Evolutionary conservation across 768 basidiomycete genomes (phyloP), one percentile per base, ranked within the genome.

Genomic region (Coprinopsis strossmayeri): DNA sequence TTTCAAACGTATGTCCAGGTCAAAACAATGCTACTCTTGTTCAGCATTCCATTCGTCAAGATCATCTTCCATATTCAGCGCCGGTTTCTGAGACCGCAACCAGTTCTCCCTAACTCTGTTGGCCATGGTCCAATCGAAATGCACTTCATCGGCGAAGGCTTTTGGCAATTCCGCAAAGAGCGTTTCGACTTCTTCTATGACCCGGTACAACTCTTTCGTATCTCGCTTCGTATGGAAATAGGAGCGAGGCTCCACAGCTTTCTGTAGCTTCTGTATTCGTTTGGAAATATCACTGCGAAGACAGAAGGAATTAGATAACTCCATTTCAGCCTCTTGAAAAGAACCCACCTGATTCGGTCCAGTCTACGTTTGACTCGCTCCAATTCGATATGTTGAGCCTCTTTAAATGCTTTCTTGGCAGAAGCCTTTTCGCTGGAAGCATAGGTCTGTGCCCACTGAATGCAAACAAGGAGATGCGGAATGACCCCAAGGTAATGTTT

Each of bases 391-490:
- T 21, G 24, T 11, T 13, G 9, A 12, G 23, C 25, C 13, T n/a
- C 12, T 27, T 17, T n/a, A 9, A 38, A 24, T 2, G 24, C 37
- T 13, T 17, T 9, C 37, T 39, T 39, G 24, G 24, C 38, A 18
- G 18, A 27, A 23, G 7, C 21, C 48, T 49, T 49, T 15, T 37
- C 37, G 2, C 25, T 28, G 13, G 23, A 23, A 5, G 23, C 48
- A 28, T 41, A 49, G 3, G 38, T 7, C 3, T 41, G 12, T 24
- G 41, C 30, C 20, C 7, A 25, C 21, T 49, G 21, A 3, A 42
- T 21, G 27, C 37, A 40, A 10, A 21, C 26, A 37, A 49, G 32
- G 11, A 49, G 39, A 37, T 49, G 48, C 3, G 48, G 48, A 10
- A 49, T 25, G 2, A 42, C 37, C 17, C 38, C 48, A 10, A 49